Conservation (phyloP, 2,329 filamentous ascomycete species). For the Microcyclosporella mali region DNA sequence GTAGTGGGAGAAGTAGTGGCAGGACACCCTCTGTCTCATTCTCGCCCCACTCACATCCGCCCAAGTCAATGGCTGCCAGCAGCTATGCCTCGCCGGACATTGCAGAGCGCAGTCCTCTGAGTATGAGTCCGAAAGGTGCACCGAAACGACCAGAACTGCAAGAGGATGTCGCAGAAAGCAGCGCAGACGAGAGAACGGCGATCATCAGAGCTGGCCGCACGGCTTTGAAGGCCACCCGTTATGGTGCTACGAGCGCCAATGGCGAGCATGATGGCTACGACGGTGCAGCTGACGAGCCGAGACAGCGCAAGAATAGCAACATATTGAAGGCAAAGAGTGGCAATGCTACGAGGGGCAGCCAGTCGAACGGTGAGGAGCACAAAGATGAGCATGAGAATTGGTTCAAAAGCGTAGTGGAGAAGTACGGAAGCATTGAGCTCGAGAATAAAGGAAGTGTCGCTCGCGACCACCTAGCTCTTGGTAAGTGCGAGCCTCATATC, state of each 20-base stretch:
- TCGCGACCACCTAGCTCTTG: slow-evolving; percentile 72
- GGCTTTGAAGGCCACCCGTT: slow-evolving; percentile 1
- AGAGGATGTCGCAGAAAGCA: slow-evolving; percentile 29
- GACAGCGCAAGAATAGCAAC: no score
- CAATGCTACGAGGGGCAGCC: not conserved
- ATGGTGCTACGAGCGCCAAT: slow-evolving; percentile 24
- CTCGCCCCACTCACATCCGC: slow-evolving; percentile 6
- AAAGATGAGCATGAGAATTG: slow-evolving; percentile 36
- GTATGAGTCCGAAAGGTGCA: slow-evolving; percentile 7
- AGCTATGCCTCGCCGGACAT: slow-evolving; percentile 4
- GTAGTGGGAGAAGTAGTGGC: slow-evolving; percentile 2
- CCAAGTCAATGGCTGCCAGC: slow-evolving; percentile 5
- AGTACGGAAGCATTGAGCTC: slow-evolving; percentile 64
- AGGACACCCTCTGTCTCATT: slow-evolving; percentile 11
- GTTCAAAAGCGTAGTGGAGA: slow-evolving; percentile 51
- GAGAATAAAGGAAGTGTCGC: slow-evolving; percentile 84
- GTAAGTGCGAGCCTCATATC: slow-evolving; percentile 39
- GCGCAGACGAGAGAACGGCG: slow-evolving; percentile 38
- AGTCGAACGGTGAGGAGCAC: slow-evolving; percentile 8
- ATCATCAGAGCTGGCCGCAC: slow-evolving; percentile 27
- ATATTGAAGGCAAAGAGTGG: no score
- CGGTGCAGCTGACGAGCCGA: no score
- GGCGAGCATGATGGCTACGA: slow-evolving; percentile 12
- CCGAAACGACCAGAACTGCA: slow-evolving; percentile 9
- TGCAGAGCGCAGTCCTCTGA: not conserved